phyloP scores from a whole-genome alignment of 2,329 filamentous ascomycete species.

The Claviceps quebecensis region DNA sequence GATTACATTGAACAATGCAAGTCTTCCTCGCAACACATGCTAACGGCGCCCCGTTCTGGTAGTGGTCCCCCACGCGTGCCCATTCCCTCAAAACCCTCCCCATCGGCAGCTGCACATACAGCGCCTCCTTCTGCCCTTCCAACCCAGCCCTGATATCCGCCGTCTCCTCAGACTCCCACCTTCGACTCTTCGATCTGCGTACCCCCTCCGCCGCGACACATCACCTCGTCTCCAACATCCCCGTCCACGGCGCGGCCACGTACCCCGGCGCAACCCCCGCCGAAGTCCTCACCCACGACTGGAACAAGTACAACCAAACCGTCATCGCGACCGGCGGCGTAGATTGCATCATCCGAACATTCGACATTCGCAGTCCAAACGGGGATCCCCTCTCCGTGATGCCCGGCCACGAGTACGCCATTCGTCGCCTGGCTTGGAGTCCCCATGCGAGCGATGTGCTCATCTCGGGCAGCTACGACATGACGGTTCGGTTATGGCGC shows the following conservation, averaged over 20 bases:
- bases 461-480: slow-evolving; percentile 87
- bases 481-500: slow-evolving; percentile 91
- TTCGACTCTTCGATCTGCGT: slow-evolving; percentile 84
- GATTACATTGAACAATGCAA: not conserved
- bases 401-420: slow-evolving; percentile 80
- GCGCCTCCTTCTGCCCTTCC: slow-evolving; percentile 77
- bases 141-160: slow-evolving; percentile 74
- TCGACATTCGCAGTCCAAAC: slow-evolving; percentile 69
- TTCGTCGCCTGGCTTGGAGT: slow-evolving; percentile 77
- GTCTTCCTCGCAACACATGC: not conserved
- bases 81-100: slow-evolving; percentile 74
- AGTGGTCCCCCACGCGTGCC: slow-evolving; percentile 72
- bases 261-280: slow-evolving; percentile 36
- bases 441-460: slow-evolving; percentile 84
- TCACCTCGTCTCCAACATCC: slow-evolving; percentile 69
- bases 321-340: slow-evolving; percentile 82
- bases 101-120: slow-evolving; percentile 88
- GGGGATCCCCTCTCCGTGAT: slow-evolving; percentile 61
- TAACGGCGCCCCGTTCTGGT: not conserved
- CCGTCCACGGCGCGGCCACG: slow-evolving; percentile 54
- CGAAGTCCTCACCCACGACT: slow-evolving; percentile 89
- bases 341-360: slow-evolving; percentile 73
- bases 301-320: slow-evolving; percentile 91
- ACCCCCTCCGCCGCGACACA: slow-evolving; percentile 77
- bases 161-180: slow-evolving; percentile 76